Percentiles rank a stretch among this genome's conserved stretches.
These are phyloP conservation scores for Hypoxylon trugodes DNA, from an alignment of 495 filamentous ascomycete species.

Conservation along the genomic window DNA sequence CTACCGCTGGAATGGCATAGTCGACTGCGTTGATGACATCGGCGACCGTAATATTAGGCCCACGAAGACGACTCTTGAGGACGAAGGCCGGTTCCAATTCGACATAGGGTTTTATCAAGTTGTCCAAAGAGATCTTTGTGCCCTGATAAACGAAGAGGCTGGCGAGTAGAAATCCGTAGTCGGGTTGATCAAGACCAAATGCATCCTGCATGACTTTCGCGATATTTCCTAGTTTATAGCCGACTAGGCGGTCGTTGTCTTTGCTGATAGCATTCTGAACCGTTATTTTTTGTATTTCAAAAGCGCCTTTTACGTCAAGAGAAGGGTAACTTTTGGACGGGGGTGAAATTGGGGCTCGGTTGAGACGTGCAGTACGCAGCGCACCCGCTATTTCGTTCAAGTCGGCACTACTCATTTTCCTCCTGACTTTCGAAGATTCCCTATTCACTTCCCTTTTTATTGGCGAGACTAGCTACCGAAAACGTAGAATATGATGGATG, in stretches of 20 bases:
- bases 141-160: constrained; percentile 3
- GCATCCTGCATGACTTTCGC: constrained; percentile 7
- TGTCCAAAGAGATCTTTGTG: constrained; percentile 3
- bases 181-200: constrained; percentile 5
- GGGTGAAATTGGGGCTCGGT: not conserved
- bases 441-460: no score
- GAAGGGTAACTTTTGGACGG: constrained; percentile 2
- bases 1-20: constrained; percentile 3
- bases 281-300: constrained; percentile 3
- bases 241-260: not conserved
- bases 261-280: constrained; percentile 2
- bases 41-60: not conserved
- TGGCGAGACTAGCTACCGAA: no score
- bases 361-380: not conserved
- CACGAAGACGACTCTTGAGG: not conserved
- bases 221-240: constrained; percentile 7
- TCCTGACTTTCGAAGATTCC: not conserved
- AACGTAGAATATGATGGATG: no score
- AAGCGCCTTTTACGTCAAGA: constrained; percentile 1
- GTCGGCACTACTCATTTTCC: not conserved
- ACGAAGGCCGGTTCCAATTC: constrained; percentile 4
- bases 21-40: constrained; percentile 3
- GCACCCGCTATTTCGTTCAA: constrained; percentile 1
- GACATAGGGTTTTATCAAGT: constrained; percentile 1
- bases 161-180: constrained; percentile 6